Evolutionary conservation across 768 basidiomycete genomes (phyloP).

Genomic region (Mycena pura): DNA sequence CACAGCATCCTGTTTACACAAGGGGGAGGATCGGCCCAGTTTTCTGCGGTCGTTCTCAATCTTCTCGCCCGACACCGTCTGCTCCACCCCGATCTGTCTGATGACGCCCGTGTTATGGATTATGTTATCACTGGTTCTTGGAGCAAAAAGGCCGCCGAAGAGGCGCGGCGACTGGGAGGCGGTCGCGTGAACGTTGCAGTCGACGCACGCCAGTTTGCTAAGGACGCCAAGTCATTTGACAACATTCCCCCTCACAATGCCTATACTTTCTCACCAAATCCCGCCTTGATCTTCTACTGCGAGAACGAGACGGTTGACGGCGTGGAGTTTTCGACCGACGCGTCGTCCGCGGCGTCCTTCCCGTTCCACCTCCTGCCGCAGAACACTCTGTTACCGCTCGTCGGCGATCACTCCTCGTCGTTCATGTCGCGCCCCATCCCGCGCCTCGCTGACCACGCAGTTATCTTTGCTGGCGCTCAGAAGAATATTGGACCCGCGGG

Average conservation of each 20-base stretch:
- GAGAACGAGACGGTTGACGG: constrained; percentile 99
- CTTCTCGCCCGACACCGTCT: constrained; percentile 86
- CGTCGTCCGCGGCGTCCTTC: constrained; percentile 67
- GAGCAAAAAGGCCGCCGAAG: constrained; percentile 86
- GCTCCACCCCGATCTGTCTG: constrained; percentile 63
- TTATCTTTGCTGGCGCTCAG: constrained; percentile 97
- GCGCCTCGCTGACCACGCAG: constrained; percentile 84
- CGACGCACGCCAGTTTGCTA: constrained; percentile 68
- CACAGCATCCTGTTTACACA: constrained; percentile 93
- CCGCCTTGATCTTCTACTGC: constrained; percentile 96
- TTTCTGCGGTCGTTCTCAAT: constrained; percentile 92
- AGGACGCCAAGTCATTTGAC: constrained; percentile 75
- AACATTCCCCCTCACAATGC: constrained; percentile 76
- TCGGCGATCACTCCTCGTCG: constrained; percentile 94
- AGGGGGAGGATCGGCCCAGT: constrained; percentile 92
- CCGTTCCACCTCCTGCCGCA: constrained; percentile 78
- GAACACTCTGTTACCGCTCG: constrained; percentile 73
- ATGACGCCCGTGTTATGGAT: constrained; percentile 72
- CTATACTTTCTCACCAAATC: constrained; percentile 79
- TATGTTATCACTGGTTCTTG: constrained; percentile 94
- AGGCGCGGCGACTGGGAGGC: constrained; percentile 75
- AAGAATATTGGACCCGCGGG: constrained; percentile 98
- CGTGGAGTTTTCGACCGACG: constrained; percentile 78
- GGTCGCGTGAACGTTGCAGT: constrained; percentile 72
- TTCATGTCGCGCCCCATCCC: constrained; percentile 97